phyloP scores from a whole-genome alignment of 306 rosid species.

The Sophora flavescens region DNA sequence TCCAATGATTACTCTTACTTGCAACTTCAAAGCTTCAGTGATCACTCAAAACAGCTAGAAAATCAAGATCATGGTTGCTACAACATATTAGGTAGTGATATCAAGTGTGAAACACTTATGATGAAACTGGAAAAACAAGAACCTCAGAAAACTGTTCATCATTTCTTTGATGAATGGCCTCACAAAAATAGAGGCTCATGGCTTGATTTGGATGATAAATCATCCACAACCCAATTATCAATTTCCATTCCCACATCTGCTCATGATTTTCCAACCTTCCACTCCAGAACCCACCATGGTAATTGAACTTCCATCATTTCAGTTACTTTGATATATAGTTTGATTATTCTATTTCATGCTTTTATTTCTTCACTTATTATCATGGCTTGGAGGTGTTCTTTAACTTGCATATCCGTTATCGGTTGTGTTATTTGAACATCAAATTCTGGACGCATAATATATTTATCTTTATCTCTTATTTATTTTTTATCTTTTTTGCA shows the following conservation, averaged over 20 bases:
- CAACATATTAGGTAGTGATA: conserved; percentile 33
- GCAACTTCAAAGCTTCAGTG: conserved; percentile 68
- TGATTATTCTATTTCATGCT: not conserved
- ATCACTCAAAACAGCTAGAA: conserved; percentile 47
- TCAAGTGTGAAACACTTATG: conserved; percentile 32
- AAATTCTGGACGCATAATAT: too few species aligned
- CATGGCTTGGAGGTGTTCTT: conserved; percentile 32
- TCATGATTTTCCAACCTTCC: conserved; percentile 68
- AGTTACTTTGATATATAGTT: not conserved
- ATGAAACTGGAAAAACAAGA: conserved; percentile 57
- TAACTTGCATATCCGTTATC: not conserved
- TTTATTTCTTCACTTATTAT: not conserved
- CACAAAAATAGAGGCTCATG: conserved; percentile 71
- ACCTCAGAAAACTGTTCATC: conserved; percentile 78
- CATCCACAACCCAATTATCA: conserved; percentile 81
- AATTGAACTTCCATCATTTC: conserved; percentile 29
- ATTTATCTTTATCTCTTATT: too few species aligned
- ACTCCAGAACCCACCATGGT: conserved; percentile 62
- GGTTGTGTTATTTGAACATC: too few species aligned
- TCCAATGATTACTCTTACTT: conserved; percentile 64
- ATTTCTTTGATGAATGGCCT: conserved; percentile 91
- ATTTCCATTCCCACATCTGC: conserved; percentile 79
- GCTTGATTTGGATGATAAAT: conserved; percentile 83
- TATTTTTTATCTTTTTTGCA: too few species aligned
- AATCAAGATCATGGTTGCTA: conserved; percentile 54